Conservation (phyloP, 805 yeast genomes). For the Kregervanrija fluxuum region DNA sequence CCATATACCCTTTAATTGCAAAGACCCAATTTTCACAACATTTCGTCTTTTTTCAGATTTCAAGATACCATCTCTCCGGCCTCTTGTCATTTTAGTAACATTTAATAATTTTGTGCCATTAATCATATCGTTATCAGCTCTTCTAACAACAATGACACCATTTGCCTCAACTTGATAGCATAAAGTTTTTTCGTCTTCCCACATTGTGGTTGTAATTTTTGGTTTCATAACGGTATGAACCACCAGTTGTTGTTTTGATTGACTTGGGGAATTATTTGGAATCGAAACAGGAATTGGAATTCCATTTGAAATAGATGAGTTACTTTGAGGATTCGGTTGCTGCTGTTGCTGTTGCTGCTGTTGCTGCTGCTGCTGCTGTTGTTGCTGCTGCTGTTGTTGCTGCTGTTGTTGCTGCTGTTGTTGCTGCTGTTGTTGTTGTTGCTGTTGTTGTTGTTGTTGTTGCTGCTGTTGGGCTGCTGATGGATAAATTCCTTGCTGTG, state of each 20-base stretch:
- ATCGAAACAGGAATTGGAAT: constrained; percentile 1
- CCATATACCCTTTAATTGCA: constrained; percentile 70
- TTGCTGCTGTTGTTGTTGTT: neutral
- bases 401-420: neutral
- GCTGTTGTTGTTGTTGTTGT: constrained; percentile 1
- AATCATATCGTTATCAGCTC: constrained; percentile 65
- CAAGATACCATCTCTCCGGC: constrained; percentile 62
- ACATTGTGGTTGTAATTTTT: constrained; percentile 13
- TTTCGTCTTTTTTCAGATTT: constrained; percentile 57
- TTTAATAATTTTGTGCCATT: constrained; percentile 61
- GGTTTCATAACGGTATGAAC: neutral
- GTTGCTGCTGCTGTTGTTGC: constrained; percentile 1
- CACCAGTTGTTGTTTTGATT: neutral
- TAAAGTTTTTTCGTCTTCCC: constrained; percentile 65
- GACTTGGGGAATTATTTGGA: constrained; percentile 2
- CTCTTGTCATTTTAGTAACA: constrained; percentile 66
- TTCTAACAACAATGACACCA: constrained; percentile 54
- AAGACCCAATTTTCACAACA: constrained; percentile 64
- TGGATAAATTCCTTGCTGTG: neutral
- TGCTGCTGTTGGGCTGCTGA: neutral
- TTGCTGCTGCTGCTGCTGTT: neutral
- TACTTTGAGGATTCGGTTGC: neutral
- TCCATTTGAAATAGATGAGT: neutral
- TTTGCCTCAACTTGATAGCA: constrained; percentile 66
- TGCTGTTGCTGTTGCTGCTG: neutral